phyloP scores from a whole-genome alignment of 345 rosid species.

The Zanthoxylum bungeanum region DNA sequence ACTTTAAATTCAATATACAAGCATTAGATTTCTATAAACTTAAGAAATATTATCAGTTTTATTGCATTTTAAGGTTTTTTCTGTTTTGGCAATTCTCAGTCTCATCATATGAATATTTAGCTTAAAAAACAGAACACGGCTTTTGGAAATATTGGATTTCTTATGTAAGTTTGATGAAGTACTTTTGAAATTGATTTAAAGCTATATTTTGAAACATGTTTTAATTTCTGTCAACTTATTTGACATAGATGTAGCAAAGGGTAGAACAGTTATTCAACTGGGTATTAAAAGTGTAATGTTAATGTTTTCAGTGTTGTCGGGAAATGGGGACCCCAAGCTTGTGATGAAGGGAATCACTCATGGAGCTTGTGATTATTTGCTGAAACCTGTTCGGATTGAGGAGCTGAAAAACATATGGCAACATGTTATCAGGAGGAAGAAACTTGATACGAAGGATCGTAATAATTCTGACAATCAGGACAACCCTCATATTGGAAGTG shows the following conservation, averaged over 20 bases:
- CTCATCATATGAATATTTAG: neutral
- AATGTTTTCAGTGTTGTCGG: conserved; percentile 72
- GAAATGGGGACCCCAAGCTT: conserved; percentile 71
- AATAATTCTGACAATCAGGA: conserved; percentile 30
- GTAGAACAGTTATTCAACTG: neutral
- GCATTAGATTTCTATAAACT: neutral
- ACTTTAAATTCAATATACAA: neutral
- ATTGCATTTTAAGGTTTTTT: neutral
- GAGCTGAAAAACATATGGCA: conserved; percentile 96
- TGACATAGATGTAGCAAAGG: neutral
- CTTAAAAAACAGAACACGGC: neutral
- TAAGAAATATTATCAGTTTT: neutral
- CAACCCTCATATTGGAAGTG: conserved; percentile 29
- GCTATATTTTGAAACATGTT: neutral
- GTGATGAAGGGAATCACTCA: conserved; percentile 90
- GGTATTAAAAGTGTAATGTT: neutral
- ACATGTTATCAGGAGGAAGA: conserved; percentile 77
- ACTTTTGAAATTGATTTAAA: neutral
- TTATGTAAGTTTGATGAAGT: neutral
- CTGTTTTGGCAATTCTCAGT: neutral
- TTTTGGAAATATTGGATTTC: neutral
- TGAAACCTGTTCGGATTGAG: conserved; percentile 89
- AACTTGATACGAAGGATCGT: conserved; percentile 36
- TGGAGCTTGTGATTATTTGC: conserved; percentile 91
- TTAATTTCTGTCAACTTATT: neutral